Base-by-base conservation (phyloP, 169 alveolate species). In the Plasmodium blacklocki region DNA sequence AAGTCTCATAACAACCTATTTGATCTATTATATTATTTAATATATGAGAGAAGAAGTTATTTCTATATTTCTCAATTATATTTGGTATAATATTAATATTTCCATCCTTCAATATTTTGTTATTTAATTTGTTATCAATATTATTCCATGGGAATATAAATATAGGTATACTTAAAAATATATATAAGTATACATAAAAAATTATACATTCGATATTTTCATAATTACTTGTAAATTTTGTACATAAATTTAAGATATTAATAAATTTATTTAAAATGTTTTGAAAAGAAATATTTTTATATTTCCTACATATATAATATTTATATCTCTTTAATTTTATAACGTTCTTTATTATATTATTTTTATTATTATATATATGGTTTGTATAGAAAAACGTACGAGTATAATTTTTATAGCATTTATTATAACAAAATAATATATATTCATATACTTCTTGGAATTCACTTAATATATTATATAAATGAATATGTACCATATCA, bases 371-470 rank as follows among this genome's bases (percentile, higher is more conserved):
- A 67, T 67, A 23, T 39, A 39, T 5, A 39, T 39, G 47, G 0
- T 39, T 39, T 39, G 11, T 39, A 39, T 39, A 39, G 63, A 83
- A 83, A 83, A 83, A 83, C 12, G 39, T 56, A 49, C 73, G 49
- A 18, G 91, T 83, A 50, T 83, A 83, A 45, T 68, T 83, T 68
- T 83, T 43, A 72, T 83, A 83, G 63, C 80, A 68, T n/a, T 67
- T 43, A 3, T 72, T 59, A 68, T 62, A 47, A 32, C 68, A 8
- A 49, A 56, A 67, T 56, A 83, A 68, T 54, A 83, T 56, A 49
- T 83, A 83, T 83, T 83, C 91, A 58, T 83, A 68, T 12, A 83
- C 47, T 15, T 83, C 85, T 18, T 63, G 14, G 26, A 49, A 58
- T 43, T 83, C 91, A 47, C 23, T 83, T 72, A 83, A 63, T 56